Evolutionary conservation across 2,329 filamentous ascomycete species (phyloP), one percentile per base, ranked within the genome.

Genomic region (Fusarium circinatum): DNA sequence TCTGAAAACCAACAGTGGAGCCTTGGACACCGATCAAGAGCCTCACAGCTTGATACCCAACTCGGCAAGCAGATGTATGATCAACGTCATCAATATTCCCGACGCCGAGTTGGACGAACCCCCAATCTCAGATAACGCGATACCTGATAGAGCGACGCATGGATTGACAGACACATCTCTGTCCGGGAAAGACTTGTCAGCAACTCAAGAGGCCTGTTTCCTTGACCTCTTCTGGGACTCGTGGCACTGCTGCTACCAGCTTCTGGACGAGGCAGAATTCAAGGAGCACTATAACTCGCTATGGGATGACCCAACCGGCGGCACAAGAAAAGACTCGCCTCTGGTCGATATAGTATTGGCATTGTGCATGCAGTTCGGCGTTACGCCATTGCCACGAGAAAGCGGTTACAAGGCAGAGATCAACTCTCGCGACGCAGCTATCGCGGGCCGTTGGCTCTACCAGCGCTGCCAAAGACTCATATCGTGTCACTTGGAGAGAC

Each of bases 191-290:
- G n/a, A 22, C 20, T 28, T 62, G 2, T 62, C 49, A 1, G 59
- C 30, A 13, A 32, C 49, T 2, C 49, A 62, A 30, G 59, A 57
- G 11, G 39, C 20, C 3, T 62, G 26, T 3, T 62, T 62, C 9
- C 39, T 62, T 1, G 49, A 57, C 18, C 49, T 62, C 3, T 57
- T 62, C 6, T 62, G 59, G 59, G 32, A 62, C 13, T 57, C 39
- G 1, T 62, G 59, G 59, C 59, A 62, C 28, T 62, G 49, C 17
- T 62, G 59, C 13, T 62, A 62, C 36, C 59, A 57, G 3, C 30
- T 62, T 18, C 49, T 62, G 0, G 32, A 62, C 1, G 49, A 62
- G n/a, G 3, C 1, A 17, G 49, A 62, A 3, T 57, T 62, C 7
- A 57, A 17, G 11, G 30, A 1, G 6, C 17, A 45, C 3, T 62